phyloP scores from a whole-genome alignment of 345 rosid species.

The Eucalyptus tenuipes region DNA sequence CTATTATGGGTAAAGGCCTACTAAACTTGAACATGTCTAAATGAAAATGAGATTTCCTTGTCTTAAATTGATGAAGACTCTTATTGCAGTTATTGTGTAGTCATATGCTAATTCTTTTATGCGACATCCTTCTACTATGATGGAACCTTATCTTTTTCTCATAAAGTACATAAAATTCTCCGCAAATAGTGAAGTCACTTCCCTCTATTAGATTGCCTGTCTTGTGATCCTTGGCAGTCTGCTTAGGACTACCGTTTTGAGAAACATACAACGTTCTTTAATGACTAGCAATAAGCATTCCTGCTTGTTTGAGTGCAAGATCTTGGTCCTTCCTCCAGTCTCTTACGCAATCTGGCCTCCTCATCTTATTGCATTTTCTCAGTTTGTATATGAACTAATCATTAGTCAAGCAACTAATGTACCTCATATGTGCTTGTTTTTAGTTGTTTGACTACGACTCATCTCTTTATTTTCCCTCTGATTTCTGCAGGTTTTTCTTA shows the following conservation, averaged over 20 bases:
- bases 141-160: background rate
- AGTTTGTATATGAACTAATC: background rate
- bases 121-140: background rate
- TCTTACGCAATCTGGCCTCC: background rate
- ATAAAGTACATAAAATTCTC: background rate
- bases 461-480: background rate
- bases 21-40: background rate
- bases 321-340: background rate
- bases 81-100: background rate
- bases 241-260: background rate
- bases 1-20: conserved; percentile 79
- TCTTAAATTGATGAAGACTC: background rate
- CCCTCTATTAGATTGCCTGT: background rate
- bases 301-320: background rate
- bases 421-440: background rate
- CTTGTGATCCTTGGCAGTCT: background rate
- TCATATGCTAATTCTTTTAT: background rate
- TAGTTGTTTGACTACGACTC: background rate
- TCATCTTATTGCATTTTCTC: background rate
- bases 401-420: background rate
- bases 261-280: background rate
- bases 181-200: background rate
- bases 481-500: background rate
- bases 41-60: background rate
- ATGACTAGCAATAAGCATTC: background rate